Conservation (phyloP, 75 land plant genomes). For the Sequoiadendron giganteum region DNA sequence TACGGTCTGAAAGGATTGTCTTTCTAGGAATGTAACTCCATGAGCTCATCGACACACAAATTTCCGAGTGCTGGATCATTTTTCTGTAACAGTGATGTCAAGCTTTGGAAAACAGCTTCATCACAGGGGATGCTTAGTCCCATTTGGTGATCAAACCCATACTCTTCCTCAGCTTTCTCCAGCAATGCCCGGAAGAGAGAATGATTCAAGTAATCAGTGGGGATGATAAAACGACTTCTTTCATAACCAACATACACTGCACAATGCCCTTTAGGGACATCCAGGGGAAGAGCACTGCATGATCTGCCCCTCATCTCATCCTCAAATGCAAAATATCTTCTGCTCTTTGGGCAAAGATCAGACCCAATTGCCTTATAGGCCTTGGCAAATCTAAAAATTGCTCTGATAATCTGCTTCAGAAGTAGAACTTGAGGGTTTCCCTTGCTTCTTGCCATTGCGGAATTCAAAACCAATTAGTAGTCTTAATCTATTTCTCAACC, state of each 20-base stretch:
- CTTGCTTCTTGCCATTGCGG: not conserved
- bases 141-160: conserved; percentile 40
- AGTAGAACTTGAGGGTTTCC: not conserved
- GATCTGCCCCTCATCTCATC: conserved; percentile 6
- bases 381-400: not conserved
- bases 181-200: conserved; percentile 45
- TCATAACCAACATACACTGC: conserved; percentile 31
- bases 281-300: conserved; percentile 26
- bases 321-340: not conserved
- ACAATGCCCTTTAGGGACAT: conserved; percentile 63
- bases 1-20: too few species aligned
- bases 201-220: conserved; percentile 38
- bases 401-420: not conserved
- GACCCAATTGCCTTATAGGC: not conserved
- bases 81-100: not conserved
- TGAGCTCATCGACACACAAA: not conserved
- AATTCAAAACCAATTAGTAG: not conserved
- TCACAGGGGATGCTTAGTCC: conserved; percentile 65
- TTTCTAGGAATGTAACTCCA: not conserved
- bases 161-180: conserved; percentile 15
- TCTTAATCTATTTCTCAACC: not conserved
- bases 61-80: not conserved
- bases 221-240: conserved; percentile 44
- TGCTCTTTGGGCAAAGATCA: not conserved
- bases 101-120: conserved; percentile 21